Base-by-base conservation (phyloP, 257 asterid genomes). In the Petrea volubilis region DNA sequence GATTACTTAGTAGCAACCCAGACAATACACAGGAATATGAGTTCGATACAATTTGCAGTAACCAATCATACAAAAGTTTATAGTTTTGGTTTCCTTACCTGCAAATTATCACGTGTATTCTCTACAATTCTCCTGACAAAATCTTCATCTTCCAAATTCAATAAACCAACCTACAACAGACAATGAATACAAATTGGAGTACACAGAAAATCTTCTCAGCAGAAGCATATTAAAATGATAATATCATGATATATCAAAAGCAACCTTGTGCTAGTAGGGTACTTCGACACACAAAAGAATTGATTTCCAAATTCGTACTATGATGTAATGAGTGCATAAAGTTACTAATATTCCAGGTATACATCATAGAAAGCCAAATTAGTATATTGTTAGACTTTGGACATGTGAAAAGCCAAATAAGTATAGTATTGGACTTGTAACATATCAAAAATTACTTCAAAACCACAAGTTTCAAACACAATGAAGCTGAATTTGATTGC, bases 141-240 rank as follows among this genome's bases (percentile, higher is more conserved):
- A 36, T 88, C 96, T 84, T 95, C 99, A 80, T 91, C 89, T 81
- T 95, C 99, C 91, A 95, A 78, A 79, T 95, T 95, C 80, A 95
- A 63, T 7, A 95, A 81, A 61, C 99, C 99, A 80, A 90, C 89
- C 99, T 95, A 78, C 61, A 89, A 51, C 64, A 47, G 41, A 13
- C 72, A 61, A 72, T 57, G 60, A 59, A 38, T 15, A 5, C 66
- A 49, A 73, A 34, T 51, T 14, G n/a, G 36, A 60, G 76, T 18
- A 27, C 20, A 70, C 31, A 12, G 47, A 59, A 65, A 36, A 82
- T 47, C 10, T 38, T 38, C 61, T 46, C 60, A 44, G 7, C 38
- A 68, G 51, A 50, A 38, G 20, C 71, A 72, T 66, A 67, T 8
- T 17, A 20, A 55, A 21, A 62, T 17, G 31, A 27, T 40, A 60